Percentiles rank a stretch among this genome's conserved stretches.
Conservation (phyloP, 2,329 filamentous ascomycete genomes). For the Diaporthe velutina region DNA sequence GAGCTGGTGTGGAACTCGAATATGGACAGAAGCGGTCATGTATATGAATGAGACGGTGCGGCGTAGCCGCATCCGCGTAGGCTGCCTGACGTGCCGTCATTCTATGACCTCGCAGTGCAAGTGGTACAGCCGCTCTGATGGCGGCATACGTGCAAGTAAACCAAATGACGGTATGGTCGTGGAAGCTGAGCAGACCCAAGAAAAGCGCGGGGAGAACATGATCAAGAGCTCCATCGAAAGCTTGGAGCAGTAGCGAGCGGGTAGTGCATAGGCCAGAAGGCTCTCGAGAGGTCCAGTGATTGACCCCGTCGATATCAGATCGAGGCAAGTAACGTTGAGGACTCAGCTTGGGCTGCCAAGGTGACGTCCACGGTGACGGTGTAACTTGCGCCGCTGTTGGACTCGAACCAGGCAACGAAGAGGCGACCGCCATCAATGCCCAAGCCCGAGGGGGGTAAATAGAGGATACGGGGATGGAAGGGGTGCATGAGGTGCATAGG, state of each 20-base stretch:
- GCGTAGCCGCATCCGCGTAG: neutral
- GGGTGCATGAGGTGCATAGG: slow-evolving; percentile 34
- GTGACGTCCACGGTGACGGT: neutral
- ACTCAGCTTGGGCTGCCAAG: neutral
- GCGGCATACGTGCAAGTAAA: neutral
- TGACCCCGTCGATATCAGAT: neutral
- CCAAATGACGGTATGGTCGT: neutral
- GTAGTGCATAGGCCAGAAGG: neutral
- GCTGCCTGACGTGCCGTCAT: neutral
- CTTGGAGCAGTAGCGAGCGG: too few species aligned
- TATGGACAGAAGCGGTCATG: neutral
- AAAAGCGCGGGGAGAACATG: neutral
- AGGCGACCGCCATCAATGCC: neutral
- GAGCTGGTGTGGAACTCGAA: neutral
- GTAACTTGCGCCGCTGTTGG: neutral
- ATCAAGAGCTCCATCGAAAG: neutral
- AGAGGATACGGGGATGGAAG: neutral
- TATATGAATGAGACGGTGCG: neutral
- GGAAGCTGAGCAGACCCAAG: neutral
- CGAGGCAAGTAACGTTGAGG: neutral
- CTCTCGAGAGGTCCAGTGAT: neutral
- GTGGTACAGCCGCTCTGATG: neutral
- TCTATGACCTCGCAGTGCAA: neutral
- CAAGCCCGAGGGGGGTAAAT: slow-evolving; percentile 1
- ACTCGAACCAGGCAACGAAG: neutral